These are phyloP conservation scores for Verticillium isaacii DNA, from an alignment of 2,329 filamentous ascomycete genomes.

Conservation along the genomic window DNA sequence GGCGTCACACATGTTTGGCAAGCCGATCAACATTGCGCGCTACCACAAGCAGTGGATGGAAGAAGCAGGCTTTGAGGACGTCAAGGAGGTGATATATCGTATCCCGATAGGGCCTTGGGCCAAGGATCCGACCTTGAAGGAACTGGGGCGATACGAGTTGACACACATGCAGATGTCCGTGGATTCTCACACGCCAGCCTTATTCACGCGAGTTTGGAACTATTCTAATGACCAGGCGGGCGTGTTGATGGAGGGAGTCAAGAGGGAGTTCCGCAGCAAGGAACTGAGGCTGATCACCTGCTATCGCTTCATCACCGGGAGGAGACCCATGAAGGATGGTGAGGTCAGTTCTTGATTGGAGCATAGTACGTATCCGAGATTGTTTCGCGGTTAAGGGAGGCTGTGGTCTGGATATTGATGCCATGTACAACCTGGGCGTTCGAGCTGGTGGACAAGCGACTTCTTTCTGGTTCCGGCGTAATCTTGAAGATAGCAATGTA, in stretches of 20 bases:
- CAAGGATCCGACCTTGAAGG: constrained; percentile 28
- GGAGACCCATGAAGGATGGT: constrained; percentile 12
- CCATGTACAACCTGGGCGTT: background rate
- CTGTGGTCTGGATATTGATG: background rate
- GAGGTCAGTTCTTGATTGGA: background rate
- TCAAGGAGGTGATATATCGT: constrained; percentile 22
- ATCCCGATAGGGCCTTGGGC: constrained; percentile 34
- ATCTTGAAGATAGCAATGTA: background rate
- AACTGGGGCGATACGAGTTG: constrained; percentile 29
- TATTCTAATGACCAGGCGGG: constrained; percentile 34
- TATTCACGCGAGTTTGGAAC: constrained; percentile 31
- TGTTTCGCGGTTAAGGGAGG: too few species aligned
- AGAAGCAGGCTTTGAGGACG: constrained; percentile 31
- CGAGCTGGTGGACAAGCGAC: background rate
- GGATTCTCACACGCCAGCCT: constrained; percentile 33
- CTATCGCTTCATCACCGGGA: constrained; percentile 27
- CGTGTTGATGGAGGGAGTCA: constrained; percentile 36
- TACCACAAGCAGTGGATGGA: constrained; percentile 24
- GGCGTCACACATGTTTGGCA: constrained; percentile 8
- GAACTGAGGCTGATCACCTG: constrained; percentile 26
- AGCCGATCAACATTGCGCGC: constrained; percentile 28
- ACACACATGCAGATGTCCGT: constrained; percentile 37
- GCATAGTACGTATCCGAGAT: background rate
- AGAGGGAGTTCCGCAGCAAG: constrained; percentile 28
- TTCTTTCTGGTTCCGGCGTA: background rate